Evolutionary conservation across 345 rosid species (phyloP), one percentile per base, ranked within the genome.

Genomic region (Ceriops zippeliana): DNA sequence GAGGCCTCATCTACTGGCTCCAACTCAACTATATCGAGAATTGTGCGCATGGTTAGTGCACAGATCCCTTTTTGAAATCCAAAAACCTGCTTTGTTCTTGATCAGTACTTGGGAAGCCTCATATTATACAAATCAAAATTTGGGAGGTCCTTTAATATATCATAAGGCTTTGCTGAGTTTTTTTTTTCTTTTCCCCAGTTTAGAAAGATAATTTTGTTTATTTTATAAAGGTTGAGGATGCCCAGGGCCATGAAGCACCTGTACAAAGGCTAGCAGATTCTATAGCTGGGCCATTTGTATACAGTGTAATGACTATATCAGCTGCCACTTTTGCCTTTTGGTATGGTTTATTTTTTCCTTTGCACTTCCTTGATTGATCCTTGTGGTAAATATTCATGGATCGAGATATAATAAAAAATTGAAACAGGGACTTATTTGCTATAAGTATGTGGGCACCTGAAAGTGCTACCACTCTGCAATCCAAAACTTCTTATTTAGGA

Each of bases 161-260:
- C 24, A 9, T 24, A 24, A 24, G 2, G 59, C 30, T 24, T 56
- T 56, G 26, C 3, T 56, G 16, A 21, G 59, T n/a, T 9, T 8
- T 24, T 9, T 8, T 24, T 56, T 11, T 2, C 2, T 42, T 62
- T 38, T 63, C 5, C 34, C 4, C 16, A 20, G 11, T 24, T 15
- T 31, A 28, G 20, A 5, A 61, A 22, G 30, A 49, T 66, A 60
- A 31, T 74, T 67, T n/a, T 79, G 61, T 24, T 69, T 72, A 19
- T 69, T 80, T 75, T 79, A 11, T 42, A 10, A 56, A 91, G 98
- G 96, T 91, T 77, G 95, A 93, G 84, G 96, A 89, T 73, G 97
- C 98, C 69, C 96, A 93, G 82, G 96, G 96, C 54, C 85, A 75
- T 81, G 97, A 90, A 81, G 98, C 97, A 49, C 97, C 98, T 70